Base-by-base conservation (phyloP, 2,329 filamentous ascomycete genomes). In the Pseudogymnoascus sp. region DNA sequence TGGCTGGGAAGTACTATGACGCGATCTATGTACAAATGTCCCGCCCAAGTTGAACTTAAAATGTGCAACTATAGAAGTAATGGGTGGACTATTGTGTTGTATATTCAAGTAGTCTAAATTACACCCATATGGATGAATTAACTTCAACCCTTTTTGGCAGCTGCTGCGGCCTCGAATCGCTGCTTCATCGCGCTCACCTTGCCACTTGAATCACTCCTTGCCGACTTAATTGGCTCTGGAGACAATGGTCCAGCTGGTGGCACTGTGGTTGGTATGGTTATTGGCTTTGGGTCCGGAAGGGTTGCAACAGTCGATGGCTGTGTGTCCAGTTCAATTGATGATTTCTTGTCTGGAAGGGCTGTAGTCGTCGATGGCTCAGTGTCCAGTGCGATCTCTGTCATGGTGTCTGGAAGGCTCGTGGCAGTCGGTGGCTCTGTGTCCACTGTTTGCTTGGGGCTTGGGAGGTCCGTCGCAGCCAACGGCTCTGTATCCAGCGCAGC, bases 181-280 rank as follows among this genome's bases (percentile, higher is more conserved):
- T 56, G 50, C 29, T 56, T 56, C 50, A 56, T 56, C 29, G 50
- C 50, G 29, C 29, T 56, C n/a, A 56, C 50, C 10, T 56, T 56
- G 29, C 50, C 50, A 21, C 50, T 56, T 35, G 50, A 56, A 15
- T 56, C 50, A 5, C 50, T 56, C 29, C 50, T 56, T 33, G 50
- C 50, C 5, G 50, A 56, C 6, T 56, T 56, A 21, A 56, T 35
- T 15, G 50, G 50, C 17, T 56, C 50, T 15, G 50, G 50, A 15
- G 50, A 56, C 15, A 33, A 56, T 33, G 50, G 50, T 4, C 50
- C 50, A 19, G 50, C 17, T 56, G 50, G 50, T 21, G 50, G 29
- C 29, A 1, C 29, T 31, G 10, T 33, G 6, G 2, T 3, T n/a
- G 50, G n/a, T 33, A 56, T n/a, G 17, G 50, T 21, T 33, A 56